Percentiles rank a stretch among this genome's conserved stretches.
Evolutionary conservation across 306 rosid species (phyloP).

Genomic region (Betula pendula): DNA sequence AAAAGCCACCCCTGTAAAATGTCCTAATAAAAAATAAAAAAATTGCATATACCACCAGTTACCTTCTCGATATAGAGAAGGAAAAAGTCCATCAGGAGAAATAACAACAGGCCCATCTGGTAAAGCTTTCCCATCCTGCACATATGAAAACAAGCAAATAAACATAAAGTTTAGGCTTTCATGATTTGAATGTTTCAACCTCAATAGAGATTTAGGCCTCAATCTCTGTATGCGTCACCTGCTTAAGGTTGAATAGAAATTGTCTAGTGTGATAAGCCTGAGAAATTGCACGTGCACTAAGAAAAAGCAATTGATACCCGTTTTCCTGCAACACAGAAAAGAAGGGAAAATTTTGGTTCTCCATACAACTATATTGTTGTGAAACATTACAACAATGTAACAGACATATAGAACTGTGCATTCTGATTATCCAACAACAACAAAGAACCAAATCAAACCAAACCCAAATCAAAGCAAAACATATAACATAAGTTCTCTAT

Average conservation of each 20-base stretch:
- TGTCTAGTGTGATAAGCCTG: constrained; percentile 86
- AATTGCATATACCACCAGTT: constrained; percentile 15
- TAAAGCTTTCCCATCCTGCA: constrained; percentile 86
- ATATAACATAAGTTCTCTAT: not conserved
- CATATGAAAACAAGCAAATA: constrained; percentile 26
- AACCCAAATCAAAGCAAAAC: not conserved
- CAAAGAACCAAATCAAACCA: not conserved
- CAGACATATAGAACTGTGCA: not conserved
- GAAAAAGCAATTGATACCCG: constrained; percentile 91
- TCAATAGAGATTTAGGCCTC: constrained; percentile 22
- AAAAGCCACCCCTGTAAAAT: not conserved
- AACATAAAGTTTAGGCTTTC: constrained; percentile 6
- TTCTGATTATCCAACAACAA: constrained; percentile 17
- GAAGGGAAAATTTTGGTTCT: constrained; percentile 13
- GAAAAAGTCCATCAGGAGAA: constrained; percentile 95
- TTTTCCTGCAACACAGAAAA: constrained; percentile 68
- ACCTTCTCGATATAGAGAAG: constrained; percentile 98
- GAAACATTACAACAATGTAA: not conserved
- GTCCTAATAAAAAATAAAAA: not conserved
- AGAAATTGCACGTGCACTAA: constrained; percentile 97
- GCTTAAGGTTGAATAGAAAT: constrained; percentile 85
- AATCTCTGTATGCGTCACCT: constrained; percentile 50
- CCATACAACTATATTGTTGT: not conserved
- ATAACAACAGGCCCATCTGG: constrained; percentile 98
- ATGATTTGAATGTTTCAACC: constrained; percentile 9